Percentiles rank a stretch among this genome's conserved stretches.
Evolutionary conservation across 352 stramenopile genomes (phyloP).

Genomic region (Globisporangium mamillatum): DNA sequence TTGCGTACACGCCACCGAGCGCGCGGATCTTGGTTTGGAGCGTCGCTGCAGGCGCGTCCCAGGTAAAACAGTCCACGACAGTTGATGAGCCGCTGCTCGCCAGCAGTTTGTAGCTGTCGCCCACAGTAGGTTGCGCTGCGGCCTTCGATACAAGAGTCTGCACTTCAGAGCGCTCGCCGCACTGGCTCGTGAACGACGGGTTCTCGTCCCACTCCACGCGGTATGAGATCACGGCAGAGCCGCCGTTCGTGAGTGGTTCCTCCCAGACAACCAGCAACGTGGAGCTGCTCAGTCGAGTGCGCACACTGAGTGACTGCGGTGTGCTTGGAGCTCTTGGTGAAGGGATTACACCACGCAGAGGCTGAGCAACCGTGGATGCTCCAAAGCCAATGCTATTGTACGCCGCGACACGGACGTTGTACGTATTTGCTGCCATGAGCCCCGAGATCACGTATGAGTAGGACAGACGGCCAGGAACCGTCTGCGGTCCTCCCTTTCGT

Average conservation of each 20-base stretch:
- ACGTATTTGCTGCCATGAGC: conserved; percentile 69
- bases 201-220: conserved; percentile 94
- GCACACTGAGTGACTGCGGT: conserved; percentile 82
- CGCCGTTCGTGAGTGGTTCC: conserved; percentile 78
- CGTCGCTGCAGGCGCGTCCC: conserved; percentile 17
- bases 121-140: conserved; percentile 8
- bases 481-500: conserved; percentile 53
- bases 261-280: conserved; percentile 72
- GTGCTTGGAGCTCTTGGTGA: conserved; percentile 45
- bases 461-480: conserved; percentile 63
- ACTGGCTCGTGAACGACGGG: conserved; percentile 80
- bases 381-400: conserved; percentile 95
- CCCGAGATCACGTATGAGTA: conserved; percentile 85
- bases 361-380: conserved; percentile 45
- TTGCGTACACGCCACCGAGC: conserved; percentile 29
- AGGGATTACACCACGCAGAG: conserved; percentile 31
- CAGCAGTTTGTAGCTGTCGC: conserved; percentile 29
- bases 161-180: conserved; percentile 68
- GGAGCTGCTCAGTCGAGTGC: conserved; percentile 56
- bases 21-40: conserved; percentile 29
- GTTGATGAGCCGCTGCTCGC: conserved; percentile 14
- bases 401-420: conserved; percentile 89
- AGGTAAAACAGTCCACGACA: conserved; percentile 38
- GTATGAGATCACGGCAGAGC: conserved; percentile 80
- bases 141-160: conserved; percentile 47